Conservation (phyloP, 768 basidiomycete genomes). For the button mushroom (Agaricus bisporus) region DNA sequence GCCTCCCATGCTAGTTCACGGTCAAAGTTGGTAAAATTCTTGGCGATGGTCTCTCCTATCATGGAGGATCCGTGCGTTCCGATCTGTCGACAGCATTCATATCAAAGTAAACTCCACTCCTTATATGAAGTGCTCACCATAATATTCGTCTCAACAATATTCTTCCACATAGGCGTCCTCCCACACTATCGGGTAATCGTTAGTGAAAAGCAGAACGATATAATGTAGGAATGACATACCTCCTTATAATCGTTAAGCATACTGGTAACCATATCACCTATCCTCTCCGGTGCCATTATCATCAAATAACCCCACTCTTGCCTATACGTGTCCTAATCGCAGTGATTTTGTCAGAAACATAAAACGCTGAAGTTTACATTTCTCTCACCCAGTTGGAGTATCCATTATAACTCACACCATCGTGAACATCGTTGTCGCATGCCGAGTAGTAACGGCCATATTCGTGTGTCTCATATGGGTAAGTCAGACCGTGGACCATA, state of each 20-base stretch:
- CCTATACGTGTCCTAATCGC: slow-evolving; percentile 59
- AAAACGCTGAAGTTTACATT: not conserved
- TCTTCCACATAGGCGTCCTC: slow-evolving; percentile 90
- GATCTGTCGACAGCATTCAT: slow-evolving; percentile 40
- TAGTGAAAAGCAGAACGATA: not conserved
- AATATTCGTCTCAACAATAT: slow-evolving; percentile 80
- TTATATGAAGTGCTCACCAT: slow-evolving; percentile 33
- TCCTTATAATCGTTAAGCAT: slow-evolving; percentile 76
- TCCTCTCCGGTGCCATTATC: slow-evolving; percentile 67
- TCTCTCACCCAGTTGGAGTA: slow-evolving; percentile 69
- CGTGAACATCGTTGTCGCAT: slow-evolving; percentile 61
- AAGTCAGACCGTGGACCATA: slow-evolving; percentile 63
- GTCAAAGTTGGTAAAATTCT: slow-evolving; percentile 61
- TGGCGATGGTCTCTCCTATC: slow-evolving; percentile 62
- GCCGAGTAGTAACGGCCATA: slow-evolving; percentile 66
- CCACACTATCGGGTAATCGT: slow-evolving; percentile 39
- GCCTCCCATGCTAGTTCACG: slow-evolving; percentile 62
- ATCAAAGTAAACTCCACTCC: not conserved
- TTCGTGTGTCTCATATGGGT: slow-evolving; percentile 71
- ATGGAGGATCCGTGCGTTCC: slow-evolving; percentile 76
- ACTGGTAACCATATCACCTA: slow-evolving; percentile 67
- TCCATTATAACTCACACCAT: slow-evolving; percentile 59
- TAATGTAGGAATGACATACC: slow-evolving; percentile 20
- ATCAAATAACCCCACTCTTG: slow-evolving; percentile 77
- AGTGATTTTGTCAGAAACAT: not conserved